Evolutionary conservation across 176 grass and related monocot genomes (phyloP).

Genomic region (Urochloa ruziziensis): DNA sequence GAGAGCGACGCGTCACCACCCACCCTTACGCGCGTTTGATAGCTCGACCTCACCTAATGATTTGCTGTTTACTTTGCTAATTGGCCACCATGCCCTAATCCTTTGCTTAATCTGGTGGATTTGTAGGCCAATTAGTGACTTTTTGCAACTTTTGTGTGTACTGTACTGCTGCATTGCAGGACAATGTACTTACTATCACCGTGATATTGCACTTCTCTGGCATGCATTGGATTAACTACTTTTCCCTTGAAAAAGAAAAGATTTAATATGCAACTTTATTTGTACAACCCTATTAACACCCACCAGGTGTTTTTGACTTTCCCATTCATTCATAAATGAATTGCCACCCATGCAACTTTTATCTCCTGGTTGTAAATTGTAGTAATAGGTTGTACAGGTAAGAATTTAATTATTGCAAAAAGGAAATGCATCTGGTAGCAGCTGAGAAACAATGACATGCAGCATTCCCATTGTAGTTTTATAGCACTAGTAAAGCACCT

Average conservation of each 20-base stretch:
- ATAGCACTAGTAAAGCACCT: not conserved
- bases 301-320: not conserved
- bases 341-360: not conserved
- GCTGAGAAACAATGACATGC: not conserved
- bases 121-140: not conserved
- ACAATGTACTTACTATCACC: not conserved
- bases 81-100: not conserved
- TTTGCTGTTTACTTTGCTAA: slow-evolving; percentile 31
- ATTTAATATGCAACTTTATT: not conserved
- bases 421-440: not conserved
- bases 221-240: not conserved
- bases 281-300: not conserved
- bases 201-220: not conserved
- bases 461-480: not conserved
- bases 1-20: slow-evolving; percentile 50
- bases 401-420: not conserved
- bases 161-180: not conserved
- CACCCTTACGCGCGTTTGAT: slow-evolving; percentile 40
- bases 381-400: not conserved
- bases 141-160: not conserved
- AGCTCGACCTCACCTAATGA: slow-evolving; percentile 55
- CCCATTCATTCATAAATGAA: not conserved
- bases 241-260: not conserved
- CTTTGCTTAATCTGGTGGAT: not conserved
- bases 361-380: not conserved